Base-by-base conservation (phyloP, 2,329 filamentous ascomycete genomes). In the Fusarium torreyae region DNA sequence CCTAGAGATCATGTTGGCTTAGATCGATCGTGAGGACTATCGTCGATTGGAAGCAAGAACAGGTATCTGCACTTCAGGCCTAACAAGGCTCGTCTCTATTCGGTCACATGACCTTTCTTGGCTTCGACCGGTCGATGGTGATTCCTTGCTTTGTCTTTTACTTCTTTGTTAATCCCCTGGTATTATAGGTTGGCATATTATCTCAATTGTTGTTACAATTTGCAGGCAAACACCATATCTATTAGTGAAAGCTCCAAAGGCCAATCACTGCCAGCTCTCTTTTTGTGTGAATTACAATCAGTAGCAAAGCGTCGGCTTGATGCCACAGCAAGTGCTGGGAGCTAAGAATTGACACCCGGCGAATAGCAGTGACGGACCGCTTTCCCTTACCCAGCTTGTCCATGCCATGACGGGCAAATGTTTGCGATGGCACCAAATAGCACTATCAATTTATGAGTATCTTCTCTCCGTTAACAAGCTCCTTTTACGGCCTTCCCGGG, bases 1-100 rank as follows among this genome's bases (percentile, higher is more conserved):
- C 59, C 34, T 63, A 45, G 57, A 44, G 48, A 67, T 67, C 43
- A 43, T 48, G 36, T 48, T 50, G 39, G 57, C 42, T 24, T 55
- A 57, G 20, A 61, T 61, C 52, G 42, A 69, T 69, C 66, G 40
- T 44, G 45, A 54, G 18, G 48, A 10, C 43, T 48, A 22, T 52
- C 26, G 22, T 57, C 31, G 44, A 67, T 52, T 38, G 15, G 18
- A 34, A 45, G 33, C 18, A 34, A 45, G 33, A n/a, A 42, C 31
- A 14, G 45, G 38, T 26, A 14, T 59, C 36, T 20, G 28, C 17
- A 34, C 24, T 33, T 24, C 18, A 42, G n/a, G 22, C 14, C 58
- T 20, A 24, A 38, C n/a, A 36, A 11, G 17, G 26, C 34, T 55
- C 15, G n/a, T 34, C 40, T 42, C 26, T 33, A 28, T 28, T 43